Evolutionary conservation across 164 flowering plant species (phyloP), one percentile per base, ranked within the genome.

Genomic region (Protea cynaroides): DNA sequence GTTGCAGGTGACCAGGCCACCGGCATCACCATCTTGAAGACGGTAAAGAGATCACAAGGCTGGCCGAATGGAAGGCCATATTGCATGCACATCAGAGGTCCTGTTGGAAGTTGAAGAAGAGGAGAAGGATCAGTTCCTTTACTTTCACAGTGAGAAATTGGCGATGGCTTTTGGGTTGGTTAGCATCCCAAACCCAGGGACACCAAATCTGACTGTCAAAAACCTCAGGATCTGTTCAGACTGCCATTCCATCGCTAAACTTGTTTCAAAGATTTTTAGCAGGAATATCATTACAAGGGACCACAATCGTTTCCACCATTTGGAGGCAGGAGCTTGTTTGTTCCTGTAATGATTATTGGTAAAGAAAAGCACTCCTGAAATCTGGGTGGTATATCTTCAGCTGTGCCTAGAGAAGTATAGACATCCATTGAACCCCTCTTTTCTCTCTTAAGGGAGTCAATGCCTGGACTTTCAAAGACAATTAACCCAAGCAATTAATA

Each of bases 71-170:
- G 46, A 69, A 50, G 73, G 71, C 37, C 40, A 62, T 40, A 36
- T 46, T 55, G 65, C 67, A 23, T 72, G 74, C 34, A 29, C 51
- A 24, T 60, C 64, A 21, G 69, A 62, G 23, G 61, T 50, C 23
- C 4, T 36, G 43, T 62, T 43, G 23, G n/a, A 21, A 25, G 63
- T 56, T 40, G 69, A 70, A 58, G 17, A 60, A 56, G 15, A 58
- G 37, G 34, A 56, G 17, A 22, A 50, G 67, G 58, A 68, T 37
- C 55, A 62, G n/a, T n/a, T n/a, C n/a, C n/a, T n/a, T n/a, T n/a
- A n/a, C n/a, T n/a, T n/a, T n/a, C n/a, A n/a, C n/a, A n/a, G n/a
- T n/a, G n/a, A n/a, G n/a, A n/a, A n/a, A 6, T 49, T 49, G 52
- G 6, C 18, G 1, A 49, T 49, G 17, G 52, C 52, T 15, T 49